Conservation (phyloP, 2,329 filamentous ascomycete genomes). For the Arachnopeziza araneosa region DNA sequence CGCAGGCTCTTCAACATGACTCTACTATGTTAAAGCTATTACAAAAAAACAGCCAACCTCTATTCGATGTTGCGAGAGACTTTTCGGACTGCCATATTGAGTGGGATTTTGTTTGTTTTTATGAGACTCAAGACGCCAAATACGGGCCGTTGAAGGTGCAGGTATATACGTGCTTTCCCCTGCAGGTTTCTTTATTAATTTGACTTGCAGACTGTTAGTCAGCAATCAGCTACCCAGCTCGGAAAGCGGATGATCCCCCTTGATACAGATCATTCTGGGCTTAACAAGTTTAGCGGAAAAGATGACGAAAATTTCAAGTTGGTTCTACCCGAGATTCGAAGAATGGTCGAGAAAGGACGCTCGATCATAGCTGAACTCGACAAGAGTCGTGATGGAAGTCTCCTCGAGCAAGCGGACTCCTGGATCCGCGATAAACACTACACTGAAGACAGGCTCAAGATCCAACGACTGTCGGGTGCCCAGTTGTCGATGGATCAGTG, state of each 20-base stretch:
- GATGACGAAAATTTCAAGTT: slow-evolving; percentile 13
- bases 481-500: neutral
- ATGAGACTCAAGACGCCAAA: neutral
- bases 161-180: neutral
- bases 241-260: slow-evolving; percentile 14
- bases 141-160: neutral
- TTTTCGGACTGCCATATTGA: neutral
- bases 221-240: neutral
- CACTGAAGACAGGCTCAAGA: neutral
- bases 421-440: neutral
- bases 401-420: neutral
- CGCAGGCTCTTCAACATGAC: neutral
- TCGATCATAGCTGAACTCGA: slow-evolving; percentile 5
- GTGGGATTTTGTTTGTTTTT: neutral
- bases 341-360: slow-evolving; percentile 10
- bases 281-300: slow-evolving; percentile 15
- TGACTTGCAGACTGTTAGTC: neutral
- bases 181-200: neutral
- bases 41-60: neutral
- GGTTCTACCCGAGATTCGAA: slow-evolving; percentile 11
- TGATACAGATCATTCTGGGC: slow-evolving; percentile 14
- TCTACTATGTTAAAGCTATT: neutral
- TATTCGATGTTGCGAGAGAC: neutral
- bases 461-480: neutral
- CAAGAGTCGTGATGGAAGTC: too few relatives aligned